These are phyloP conservation scores for Talaromyces rugulosus DNA, from an alignment of 2,329 filamentous ascomycete species.

Conservation along the genomic window DNA sequence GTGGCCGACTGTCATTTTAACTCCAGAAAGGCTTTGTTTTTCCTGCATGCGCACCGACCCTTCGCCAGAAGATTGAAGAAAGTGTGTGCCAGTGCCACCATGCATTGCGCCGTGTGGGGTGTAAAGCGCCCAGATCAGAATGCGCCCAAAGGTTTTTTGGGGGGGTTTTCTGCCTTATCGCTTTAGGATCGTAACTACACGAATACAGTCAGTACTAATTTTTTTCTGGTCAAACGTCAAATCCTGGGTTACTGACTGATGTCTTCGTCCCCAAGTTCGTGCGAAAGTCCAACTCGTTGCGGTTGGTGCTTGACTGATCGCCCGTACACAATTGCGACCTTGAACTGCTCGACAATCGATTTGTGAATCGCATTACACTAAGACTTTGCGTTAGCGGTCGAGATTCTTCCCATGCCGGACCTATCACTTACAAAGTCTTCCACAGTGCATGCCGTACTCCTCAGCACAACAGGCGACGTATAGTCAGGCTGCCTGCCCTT, in stretches of 20 bases:
- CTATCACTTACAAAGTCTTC: slow-evolving; percentile 81
- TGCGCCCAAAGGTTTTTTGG: neutral
- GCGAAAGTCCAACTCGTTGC: slow-evolving; percentile 83
- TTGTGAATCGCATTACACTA: slow-evolving; percentile 97
- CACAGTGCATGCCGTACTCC: slow-evolving; percentile 76
- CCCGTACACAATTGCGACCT: slow-evolving; percentile 91
- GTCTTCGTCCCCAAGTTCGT: slow-evolving; percentile 94
- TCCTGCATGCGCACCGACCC: neutral
- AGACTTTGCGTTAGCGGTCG: slow-evolving; percentile 25
- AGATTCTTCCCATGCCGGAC: slow-evolving; percentile 16
- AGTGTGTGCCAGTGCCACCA: neutral
- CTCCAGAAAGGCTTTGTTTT: neutral
- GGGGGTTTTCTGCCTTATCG: slow-evolving; percentile 45
- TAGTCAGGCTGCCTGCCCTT: slow-evolving; percentile 96
- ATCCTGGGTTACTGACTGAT: slow-evolving; percentile 63
- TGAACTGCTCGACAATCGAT: slow-evolving; percentile 93
- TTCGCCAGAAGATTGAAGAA: neutral
- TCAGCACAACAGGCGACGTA: slow-evolving; percentile 81
- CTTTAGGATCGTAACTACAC: slow-evolving; percentile 63
- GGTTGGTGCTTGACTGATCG: slow-evolving; percentile 98
- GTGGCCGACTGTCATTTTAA: neutral
- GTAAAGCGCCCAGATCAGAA: neutral
- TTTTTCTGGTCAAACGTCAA: neutral
- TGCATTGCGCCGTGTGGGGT: neutral
- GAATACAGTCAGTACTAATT: slow-evolving; percentile 20